Base-by-base conservation (phyloP, 1,284 basidiomycete genomes). In the Ganoderma leucocontextum region DNA sequence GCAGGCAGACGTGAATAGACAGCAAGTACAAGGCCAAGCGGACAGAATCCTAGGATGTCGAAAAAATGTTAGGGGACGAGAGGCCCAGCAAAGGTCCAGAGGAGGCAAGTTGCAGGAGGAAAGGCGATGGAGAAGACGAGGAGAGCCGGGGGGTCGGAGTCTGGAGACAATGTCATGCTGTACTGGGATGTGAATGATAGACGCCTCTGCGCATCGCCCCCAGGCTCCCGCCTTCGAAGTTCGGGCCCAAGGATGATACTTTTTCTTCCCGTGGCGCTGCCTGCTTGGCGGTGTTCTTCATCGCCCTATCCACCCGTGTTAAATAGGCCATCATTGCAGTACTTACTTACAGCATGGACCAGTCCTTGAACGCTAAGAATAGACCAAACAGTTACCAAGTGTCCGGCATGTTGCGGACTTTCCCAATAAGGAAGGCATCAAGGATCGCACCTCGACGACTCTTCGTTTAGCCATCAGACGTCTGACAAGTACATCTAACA, bases 121-220 rank as follows among this genome's bases (percentile, higher is more conserved):
- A 36, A 49, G 29, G 42, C 60, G 44, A 44, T 49, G 42, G 60
- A 38, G 44, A 47, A 33, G 12, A 61, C 25, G 38, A 47, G 41
- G 39, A 29, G 13, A 61, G 10, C 9, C 22, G 22, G 47, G 47
- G n/a, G 10, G 47, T 49, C 47, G 47, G 47, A n/a, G n/a, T n/a
- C n/a, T n/a, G n/a, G n/a, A 22, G 47, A 49, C 22, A 4, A 49
- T 22, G 47, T 13, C 55, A 58, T 35, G 35, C 17, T 58, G 33
- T 35, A 19, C 35, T 35, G 33, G 33, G 7, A 58, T 38, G 33
- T n/a, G 17, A n/a, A 8, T 36, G 55, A 58, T 58, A 35, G 55
- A 6, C 55, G 55, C 55, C 55, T 22, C 55, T 13, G 9, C 35
- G 35, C 55, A 58, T 58, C 55, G 55, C 55, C 55, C 19, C 55